Evolutionary conservation across 805 yeast species (phyloP).

Genomic region (Novakomyces olei): DNA sequence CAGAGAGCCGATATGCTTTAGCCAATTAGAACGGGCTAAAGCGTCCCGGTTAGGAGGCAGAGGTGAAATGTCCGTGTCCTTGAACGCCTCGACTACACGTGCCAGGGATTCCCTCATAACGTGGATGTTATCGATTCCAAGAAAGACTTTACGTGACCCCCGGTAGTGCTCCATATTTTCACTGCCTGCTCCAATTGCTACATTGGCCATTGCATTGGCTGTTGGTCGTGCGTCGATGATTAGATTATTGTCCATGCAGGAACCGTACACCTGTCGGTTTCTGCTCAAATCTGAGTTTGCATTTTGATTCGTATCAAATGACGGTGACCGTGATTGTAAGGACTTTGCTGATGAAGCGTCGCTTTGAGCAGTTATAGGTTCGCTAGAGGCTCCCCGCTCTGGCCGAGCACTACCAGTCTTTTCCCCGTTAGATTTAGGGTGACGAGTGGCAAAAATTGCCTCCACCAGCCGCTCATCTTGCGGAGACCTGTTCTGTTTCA

Average conservation of each 20-base stretch:
- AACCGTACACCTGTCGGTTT: constrained; percentile 5
- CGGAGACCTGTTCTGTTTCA: constrained; percentile 64
- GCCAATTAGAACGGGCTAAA: constrained; percentile 55
- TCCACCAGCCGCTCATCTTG: constrained; percentile 73
- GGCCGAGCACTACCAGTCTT: constrained; percentile 25
- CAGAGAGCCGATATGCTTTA: constrained; percentile 43
- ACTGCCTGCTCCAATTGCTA: constrained; percentile 94
- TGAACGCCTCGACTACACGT: constrained; percentile 23
- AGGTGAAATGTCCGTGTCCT: constrained; percentile 41
- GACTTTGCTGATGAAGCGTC: constrained; percentile 2
- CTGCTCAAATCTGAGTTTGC: not conserved
- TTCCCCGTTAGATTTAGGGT: too few relatives aligned
- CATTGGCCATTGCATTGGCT: constrained; percentile 89
- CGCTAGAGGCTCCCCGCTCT: too few relatives aligned
- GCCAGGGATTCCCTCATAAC: constrained; percentile 72
- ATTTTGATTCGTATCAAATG: not conserved
- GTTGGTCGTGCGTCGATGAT: constrained; percentile 83
- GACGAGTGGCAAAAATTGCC: constrained; percentile 50
- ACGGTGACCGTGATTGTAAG: not conserved
- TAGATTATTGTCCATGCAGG: constrained; percentile 29
- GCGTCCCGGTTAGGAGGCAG: constrained; percentile 31
- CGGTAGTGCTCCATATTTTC: constrained; percentile 77
- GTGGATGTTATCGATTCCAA: constrained; percentile 88
- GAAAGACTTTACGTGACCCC: constrained; percentile 44
- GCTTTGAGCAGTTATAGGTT: too few relatives aligned